A percentile compares a stretch with the other conserved stretches of the same genome.
Evolutionary conservation across 2,329 filamentous ascomycete genomes (phyloP).

Genomic region (Plectosphaerella cucumerina): DNA sequence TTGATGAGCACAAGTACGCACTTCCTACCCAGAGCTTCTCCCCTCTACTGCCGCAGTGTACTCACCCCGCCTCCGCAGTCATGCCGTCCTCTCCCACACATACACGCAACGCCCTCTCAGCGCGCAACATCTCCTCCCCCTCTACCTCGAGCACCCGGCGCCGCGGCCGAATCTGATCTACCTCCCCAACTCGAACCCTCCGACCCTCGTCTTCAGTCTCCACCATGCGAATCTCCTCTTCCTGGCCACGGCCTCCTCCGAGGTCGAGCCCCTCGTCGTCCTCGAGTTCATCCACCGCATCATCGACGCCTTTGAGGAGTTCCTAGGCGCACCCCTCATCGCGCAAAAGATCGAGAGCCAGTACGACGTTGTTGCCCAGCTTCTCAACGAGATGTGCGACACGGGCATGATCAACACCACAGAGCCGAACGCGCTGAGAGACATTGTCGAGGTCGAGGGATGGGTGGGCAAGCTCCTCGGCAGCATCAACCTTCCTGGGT

Average conservation of each 20-base stretch:
- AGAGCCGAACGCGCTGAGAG: slow-evolving; percentile 86
- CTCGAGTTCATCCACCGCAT: slow-evolving; percentile 94
- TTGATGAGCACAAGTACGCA: slow-evolving; percentile 85
- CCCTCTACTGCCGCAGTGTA: background rate
- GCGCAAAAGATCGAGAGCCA: slow-evolving; percentile 81
- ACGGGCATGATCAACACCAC: slow-evolving; percentile 84
- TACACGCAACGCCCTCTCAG: slow-evolving; percentile 81
- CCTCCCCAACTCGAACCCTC: slow-evolving; percentile 74
- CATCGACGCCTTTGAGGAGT: slow-evolving; percentile 90
- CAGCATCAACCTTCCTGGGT: slow-evolving; percentile 80
- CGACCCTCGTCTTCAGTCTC: slow-evolving; percentile 84
- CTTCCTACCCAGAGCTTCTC: background rate
- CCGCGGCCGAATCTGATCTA: slow-evolving; percentile 86
- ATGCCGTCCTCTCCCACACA: slow-evolving; percentile 79
- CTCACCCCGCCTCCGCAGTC: slow-evolving; percentile 44
- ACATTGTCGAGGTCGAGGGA: slow-evolving; percentile 87
- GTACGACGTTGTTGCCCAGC: slow-evolving; percentile 91
- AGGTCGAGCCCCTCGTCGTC: slow-evolving; percentile 83
- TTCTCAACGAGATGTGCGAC: slow-evolving; percentile 95
- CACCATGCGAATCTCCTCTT: slow-evolving; percentile 85
- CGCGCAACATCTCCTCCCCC: slow-evolving; percentile 70
- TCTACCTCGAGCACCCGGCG: slow-evolving; percentile 77
- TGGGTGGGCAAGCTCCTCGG: slow-evolving; percentile 86
- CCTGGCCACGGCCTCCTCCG: slow-evolving; percentile 76
- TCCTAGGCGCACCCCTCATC: slow-evolving; percentile 81